These are phyloP conservation scores for Plasmodium falciparum DNA, from an alignment of 169 alveolate genomes.

Conservation along the genomic window DNA sequence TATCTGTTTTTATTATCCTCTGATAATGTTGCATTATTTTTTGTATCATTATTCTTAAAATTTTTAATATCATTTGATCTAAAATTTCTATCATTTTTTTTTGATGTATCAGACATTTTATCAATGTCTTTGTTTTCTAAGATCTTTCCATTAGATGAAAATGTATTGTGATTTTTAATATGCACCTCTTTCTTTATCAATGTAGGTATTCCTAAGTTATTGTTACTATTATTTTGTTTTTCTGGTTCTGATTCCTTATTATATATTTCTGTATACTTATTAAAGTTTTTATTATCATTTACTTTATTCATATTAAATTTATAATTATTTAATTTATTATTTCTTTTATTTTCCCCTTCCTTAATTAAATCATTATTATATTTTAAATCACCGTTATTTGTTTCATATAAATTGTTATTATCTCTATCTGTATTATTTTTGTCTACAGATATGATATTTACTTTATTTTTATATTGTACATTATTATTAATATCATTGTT, in stretches of 20 bases:
- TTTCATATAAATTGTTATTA: neutral
- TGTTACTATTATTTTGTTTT: neutral
- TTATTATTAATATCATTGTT: neutral
- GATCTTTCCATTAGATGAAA: neutral
- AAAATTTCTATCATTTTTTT: neutral
- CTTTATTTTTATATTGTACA: neutral
- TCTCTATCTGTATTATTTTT: neutral
- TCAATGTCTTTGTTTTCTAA: conserved; percentile 5
- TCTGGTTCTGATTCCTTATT: no score
- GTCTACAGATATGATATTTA: neutral
- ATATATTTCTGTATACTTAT: neutral
- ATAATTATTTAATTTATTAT: conserved; percentile 2
- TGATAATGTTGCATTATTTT: no score
- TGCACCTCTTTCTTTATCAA: conserved; percentile 13
- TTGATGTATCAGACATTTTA: neutral
- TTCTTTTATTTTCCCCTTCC: no score
- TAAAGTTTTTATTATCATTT: neutral
- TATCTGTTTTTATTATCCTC: no score
- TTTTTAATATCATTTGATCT: conserved; percentile 17
- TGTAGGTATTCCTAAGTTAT: conserved; percentile 12
- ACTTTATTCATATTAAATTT: neutral
- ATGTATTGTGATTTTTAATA: conserved; percentile 22
- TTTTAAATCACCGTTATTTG: neutral
- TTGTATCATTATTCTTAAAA: neutral
- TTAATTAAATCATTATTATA: no score